These are phyloP conservation scores for Blastobotrys parvus DNA, from an alignment of 805 yeast genomes.

Conservation along the genomic window DNA sequence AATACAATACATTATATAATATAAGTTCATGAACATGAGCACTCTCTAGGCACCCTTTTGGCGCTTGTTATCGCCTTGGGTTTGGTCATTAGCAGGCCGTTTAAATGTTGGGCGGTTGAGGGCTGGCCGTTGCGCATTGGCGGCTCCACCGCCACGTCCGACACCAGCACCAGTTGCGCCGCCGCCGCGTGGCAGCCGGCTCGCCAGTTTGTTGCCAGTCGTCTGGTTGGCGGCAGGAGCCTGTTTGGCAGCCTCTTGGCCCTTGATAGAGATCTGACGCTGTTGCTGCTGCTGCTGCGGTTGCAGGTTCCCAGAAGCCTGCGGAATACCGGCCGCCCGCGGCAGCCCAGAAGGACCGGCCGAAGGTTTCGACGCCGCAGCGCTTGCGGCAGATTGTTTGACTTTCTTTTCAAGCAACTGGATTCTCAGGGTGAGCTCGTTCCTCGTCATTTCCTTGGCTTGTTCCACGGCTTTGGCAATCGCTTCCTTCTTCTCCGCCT, in stretches of 20 bases:
- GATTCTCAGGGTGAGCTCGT: background rate
- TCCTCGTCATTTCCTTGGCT: background rate
- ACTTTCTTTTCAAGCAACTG: conserved; percentile 28
- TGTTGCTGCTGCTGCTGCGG: background rate
- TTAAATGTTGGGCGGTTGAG: background rate
- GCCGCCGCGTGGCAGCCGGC: background rate
- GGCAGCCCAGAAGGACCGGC: conserved; percentile 27
- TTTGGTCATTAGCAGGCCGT: background rate
- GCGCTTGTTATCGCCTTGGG: background rate
- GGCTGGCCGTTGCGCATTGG: background rate
- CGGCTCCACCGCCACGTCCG: background rate
- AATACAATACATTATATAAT: too few species aligned
- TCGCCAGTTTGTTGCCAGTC: background rate
- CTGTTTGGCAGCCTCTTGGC: background rate
- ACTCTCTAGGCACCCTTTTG: background rate
- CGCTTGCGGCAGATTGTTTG: conserved; percentile 49
- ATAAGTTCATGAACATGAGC: too few species aligned
- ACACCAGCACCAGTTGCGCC: background rate
- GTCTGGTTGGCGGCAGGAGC: background rate
- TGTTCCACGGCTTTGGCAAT: conserved; percentile 7
- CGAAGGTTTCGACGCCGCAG: conserved; percentile 45
- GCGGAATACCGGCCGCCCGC: background rate
- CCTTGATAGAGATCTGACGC: background rate
- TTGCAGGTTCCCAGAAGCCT: too few species aligned
- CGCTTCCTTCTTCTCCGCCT: conserved; percentile 11